A percentile compares a stretch with the other conserved stretches of the same genome.
These are phyloP conservation scores for Candida glucosophila DNA, from an alignment of 1,139 yeast genomes.

Conservation along the genomic window DNA sequence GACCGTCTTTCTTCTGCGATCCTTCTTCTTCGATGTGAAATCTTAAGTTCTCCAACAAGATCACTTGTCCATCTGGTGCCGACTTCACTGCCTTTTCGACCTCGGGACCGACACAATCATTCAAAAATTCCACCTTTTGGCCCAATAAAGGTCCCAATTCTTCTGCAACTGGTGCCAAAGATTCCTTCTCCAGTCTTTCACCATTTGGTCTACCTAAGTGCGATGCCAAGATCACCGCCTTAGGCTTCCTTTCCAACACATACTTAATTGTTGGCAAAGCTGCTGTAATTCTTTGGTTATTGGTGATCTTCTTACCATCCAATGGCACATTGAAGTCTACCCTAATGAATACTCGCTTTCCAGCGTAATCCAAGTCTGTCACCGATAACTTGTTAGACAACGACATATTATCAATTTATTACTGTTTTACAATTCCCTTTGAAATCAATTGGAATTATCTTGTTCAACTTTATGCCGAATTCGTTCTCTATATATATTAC, in stretches of 20 bases:
- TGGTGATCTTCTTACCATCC: slow-evolving; percentile 92
- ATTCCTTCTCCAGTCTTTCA: slow-evolving; percentile 70
- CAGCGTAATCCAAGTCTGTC: slow-evolving; percentile 76
- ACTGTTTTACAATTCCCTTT: background rate
- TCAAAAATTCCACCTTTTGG: slow-evolving; percentile 62
- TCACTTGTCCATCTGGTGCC: slow-evolving; percentile 63
- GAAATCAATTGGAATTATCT: slow-evolving; percentile 1
- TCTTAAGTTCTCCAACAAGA: slow-evolving; percentile 90
- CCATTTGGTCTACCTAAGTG: slow-evolving; percentile 99
- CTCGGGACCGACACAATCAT: slow-evolving; percentile 83
- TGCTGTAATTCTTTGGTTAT: slow-evolving; percentile 97
- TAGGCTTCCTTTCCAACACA: slow-evolving; percentile 83
- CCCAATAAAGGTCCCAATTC: slow-evolving; percentile 73
- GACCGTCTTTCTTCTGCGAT: slow-evolving; percentile 73
- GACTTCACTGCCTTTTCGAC: slow-evolving; percentile 69
- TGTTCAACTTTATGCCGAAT: too few species aligned
- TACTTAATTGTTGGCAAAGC: slow-evolving; percentile 95
- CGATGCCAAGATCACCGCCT: slow-evolving; percentile 83
- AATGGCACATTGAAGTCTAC: slow-evolving; percentile 97
- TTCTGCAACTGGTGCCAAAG: slow-evolving; percentile 83
- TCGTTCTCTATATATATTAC: too few species aligned
- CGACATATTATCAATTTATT: slow-evolving; percentile 46
- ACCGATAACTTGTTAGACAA: slow-evolving; percentile 86
- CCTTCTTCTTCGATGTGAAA: slow-evolving; percentile 98
- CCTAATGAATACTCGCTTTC: slow-evolving; percentile 91